Percentiles rank a stretch among this genome's conserved stretches.
These are phyloP conservation scores for Naganishia antarctica DNA, from an alignment of 768 basidiomycete species.

Conservation along the genomic window DNA sequence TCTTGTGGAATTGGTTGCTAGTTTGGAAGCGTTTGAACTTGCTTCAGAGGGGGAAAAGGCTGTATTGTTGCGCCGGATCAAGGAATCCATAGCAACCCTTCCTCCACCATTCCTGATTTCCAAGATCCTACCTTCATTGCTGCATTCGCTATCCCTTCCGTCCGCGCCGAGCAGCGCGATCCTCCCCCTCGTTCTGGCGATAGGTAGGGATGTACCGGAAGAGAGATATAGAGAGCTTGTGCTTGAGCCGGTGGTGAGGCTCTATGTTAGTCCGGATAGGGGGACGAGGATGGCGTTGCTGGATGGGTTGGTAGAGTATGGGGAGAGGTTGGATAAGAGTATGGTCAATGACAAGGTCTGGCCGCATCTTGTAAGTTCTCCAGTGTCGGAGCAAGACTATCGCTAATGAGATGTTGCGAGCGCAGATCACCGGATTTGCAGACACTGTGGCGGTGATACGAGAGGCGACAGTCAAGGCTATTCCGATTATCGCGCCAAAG, in stretches of 20 bases:
- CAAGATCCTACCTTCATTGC: slow-evolving; percentile 79
- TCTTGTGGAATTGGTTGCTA: slow-evolving; percentile 75
- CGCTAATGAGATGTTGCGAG: slow-evolving; percentile 44
- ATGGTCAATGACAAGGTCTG: slow-evolving; percentile 82
- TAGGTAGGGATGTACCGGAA: slow-evolving; percentile 66
- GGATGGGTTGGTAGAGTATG: slow-evolving; percentile 76
- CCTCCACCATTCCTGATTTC: slow-evolving; percentile 79
- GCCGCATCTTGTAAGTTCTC: slow-evolving; percentile 60
- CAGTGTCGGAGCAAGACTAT: background rate
- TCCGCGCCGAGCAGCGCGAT: slow-evolving; percentile 58
- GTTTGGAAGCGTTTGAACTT: slow-evolving; percentile 78
- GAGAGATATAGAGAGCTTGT: slow-evolving; percentile 62
- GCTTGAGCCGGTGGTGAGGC: slow-evolving; percentile 70
- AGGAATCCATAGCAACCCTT: slow-evolving; percentile 71
- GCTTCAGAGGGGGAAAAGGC: slow-evolving; percentile 75
- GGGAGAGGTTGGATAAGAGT: slow-evolving; percentile 79
- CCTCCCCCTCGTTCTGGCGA: slow-evolving; percentile 74
- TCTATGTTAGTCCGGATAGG: slow-evolving; percentile 84
- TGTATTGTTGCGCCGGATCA: slow-evolving; percentile 66
- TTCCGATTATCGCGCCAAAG: slow-evolving; percentile 77
- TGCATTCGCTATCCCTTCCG: slow-evolving; percentile 47
- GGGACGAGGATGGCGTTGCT: slow-evolving; percentile 90
- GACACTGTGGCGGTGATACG: slow-evolving; percentile 92
- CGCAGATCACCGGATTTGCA: slow-evolving; percentile 84
- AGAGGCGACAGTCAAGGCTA: slow-evolving; percentile 85